Conservation (phyloP, 495 filamentous ascomycete species). For the Trichoderma gamsii region DNA sequence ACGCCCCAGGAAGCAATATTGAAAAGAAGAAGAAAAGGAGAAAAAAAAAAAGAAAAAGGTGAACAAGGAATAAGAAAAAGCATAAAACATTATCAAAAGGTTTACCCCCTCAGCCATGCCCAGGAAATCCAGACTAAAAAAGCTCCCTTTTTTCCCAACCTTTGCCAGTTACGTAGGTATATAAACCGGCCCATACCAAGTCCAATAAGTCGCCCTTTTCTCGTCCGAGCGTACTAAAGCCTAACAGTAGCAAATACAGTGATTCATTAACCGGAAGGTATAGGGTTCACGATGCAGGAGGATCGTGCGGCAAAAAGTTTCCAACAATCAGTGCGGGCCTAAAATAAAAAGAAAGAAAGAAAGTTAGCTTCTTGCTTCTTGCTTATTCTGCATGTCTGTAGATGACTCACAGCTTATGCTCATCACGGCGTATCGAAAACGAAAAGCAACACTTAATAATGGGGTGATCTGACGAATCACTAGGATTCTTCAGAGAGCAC, state of each 20-base stretch:
- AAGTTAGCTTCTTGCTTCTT: background rate
- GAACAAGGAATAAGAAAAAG: background rate
- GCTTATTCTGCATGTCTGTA: conserved; percentile 8
- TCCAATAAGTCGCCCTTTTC: background rate
- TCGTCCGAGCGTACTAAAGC: background rate
- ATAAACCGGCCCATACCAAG: background rate
- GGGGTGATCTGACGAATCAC: conserved; percentile 60
- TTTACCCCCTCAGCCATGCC: background rate
- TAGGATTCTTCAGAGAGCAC: conserved; percentile 84
- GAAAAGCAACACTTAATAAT: conserved; percentile 94
- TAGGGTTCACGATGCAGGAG: conserved; percentile 20
- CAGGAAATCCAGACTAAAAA: background rate
- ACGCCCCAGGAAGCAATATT: background rate
- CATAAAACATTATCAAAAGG: background rate
- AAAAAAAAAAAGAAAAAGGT: background rate
- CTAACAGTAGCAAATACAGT: background rate
- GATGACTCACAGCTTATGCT: conserved; percentile 83
- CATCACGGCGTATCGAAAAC: conserved; percentile 89
- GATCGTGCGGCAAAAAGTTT: conserved; percentile 80
- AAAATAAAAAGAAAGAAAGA: background rate
- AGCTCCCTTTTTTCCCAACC: background rate
- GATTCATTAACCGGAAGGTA: background rate
- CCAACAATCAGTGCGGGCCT: conserved; percentile 93
- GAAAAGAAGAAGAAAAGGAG: background rate
- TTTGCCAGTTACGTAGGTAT: background rate